Evolutionary conservation across 1,139 yeast genomes (phyloP).

Genomic region (Meyerozyma carpophila): DNA sequence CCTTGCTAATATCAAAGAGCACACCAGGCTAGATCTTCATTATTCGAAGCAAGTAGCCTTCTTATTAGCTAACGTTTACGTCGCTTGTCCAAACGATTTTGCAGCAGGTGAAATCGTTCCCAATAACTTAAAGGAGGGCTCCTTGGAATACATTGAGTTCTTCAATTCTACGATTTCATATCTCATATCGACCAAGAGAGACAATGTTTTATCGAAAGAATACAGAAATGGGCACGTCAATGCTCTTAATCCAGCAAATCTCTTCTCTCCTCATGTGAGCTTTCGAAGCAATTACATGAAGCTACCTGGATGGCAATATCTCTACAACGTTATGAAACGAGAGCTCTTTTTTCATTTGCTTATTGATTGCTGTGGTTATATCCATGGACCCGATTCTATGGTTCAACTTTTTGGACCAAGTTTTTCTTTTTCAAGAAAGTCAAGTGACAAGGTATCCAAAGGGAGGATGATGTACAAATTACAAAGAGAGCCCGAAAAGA

Average conservation of each 20-base stretch:
- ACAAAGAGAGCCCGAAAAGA: background rate
- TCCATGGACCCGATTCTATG: background rate
- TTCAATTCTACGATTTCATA: constrained; percentile 18
- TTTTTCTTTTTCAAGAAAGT: background rate
- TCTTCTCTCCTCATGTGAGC: constrained; percentile 18
- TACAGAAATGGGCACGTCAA: constrained; percentile 16
- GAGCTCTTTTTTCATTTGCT: background rate
- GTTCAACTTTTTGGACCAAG: background rate
- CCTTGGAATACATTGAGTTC: constrained; percentile 14
- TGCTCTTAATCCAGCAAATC: constrained; percentile 9
- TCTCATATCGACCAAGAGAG: constrained; percentile 13
- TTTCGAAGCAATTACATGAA: constrained; percentile 17
- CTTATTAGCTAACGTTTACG: background rate
- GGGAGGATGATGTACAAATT: background rate
- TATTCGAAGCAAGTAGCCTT: background rate
- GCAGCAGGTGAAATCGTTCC: background rate
- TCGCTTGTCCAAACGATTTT: background rate
- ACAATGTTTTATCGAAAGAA: constrained; percentile 22
- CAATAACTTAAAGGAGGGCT: background rate
- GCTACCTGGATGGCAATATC: constrained; percentile 1
- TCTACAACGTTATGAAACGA: background rate
- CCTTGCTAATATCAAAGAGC: background rate
- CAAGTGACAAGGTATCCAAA: background rate
- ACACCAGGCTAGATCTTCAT: background rate
- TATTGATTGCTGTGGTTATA: background rate